These are phyloP conservation scores for Pythium aristosporum DNA, from an alignment of 352 stramenopile species.

Conservation along the genomic window DNA sequence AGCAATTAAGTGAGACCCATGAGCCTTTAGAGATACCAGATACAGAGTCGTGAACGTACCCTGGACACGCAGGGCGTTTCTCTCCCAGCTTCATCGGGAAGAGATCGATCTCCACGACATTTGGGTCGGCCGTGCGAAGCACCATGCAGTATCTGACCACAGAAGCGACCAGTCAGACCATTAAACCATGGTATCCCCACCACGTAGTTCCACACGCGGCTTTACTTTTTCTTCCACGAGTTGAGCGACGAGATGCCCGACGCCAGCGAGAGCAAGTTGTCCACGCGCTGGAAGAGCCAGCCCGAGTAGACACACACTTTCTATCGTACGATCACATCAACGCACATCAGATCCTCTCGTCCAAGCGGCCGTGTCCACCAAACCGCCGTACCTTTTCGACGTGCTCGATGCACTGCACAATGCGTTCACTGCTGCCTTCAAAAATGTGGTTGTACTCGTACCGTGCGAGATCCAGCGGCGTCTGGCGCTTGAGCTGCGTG, in stretches of 20 bases:
- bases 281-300: constrained; percentile 78
- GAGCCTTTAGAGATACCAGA: neutral
- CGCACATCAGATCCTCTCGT: too few species aligned
- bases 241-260: constrained; percentile 71
- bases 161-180: neutral
- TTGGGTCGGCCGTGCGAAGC: constrained; percentile 46
- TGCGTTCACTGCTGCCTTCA: constrained; percentile 34
- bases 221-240: constrained; percentile 80
- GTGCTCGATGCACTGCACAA: constrained; percentile 71
- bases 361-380: neutral
- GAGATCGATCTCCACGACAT: constrained; percentile 78
- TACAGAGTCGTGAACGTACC: constrained; percentile 26
- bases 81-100: constrained; percentile 79
- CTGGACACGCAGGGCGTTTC: constrained; percentile 60
- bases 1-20: neutral
- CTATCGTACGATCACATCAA: constrained; percentile 26
- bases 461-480: constrained; percentile 68
- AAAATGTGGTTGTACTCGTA: constrained; percentile 48
- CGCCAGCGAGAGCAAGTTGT: constrained; percentile 79
- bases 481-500: constrained; percentile 54
- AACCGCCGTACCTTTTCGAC: constrained; percentile 63
- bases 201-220: neutral
- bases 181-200: neutral
- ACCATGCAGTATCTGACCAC: constrained; percentile 69
- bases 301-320: constrained; percentile 81